Percentiles rank a stretch among this genome's conserved stretches.
Conservation (phyloP, 2,329 filamentous ascomycete genomes). For the Epichloe sibirici region DNA sequence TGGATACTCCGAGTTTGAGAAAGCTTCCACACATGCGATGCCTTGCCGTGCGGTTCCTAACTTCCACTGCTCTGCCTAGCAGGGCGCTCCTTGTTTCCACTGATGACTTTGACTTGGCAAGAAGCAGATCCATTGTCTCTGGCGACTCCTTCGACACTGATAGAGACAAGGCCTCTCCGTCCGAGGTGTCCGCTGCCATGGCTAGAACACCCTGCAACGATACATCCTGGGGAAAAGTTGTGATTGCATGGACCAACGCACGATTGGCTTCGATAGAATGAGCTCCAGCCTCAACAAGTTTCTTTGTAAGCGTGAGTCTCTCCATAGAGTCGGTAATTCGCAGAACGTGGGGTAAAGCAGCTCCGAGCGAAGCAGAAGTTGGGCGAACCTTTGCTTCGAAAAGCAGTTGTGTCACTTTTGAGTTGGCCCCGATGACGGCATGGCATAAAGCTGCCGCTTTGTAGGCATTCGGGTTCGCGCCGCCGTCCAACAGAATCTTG, state of each 20-base stretch:
- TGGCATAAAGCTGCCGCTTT: slow-evolving; percentile 38
- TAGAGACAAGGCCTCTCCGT: slow-evolving; percentile 35
- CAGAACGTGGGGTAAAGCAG: slow-evolving; percentile 39
- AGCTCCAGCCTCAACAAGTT: slow-evolving; percentile 37
- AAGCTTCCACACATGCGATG: slow-evolving; percentile 33
- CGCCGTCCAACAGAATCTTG: slow-evolving; percentile 33
- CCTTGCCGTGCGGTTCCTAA: slow-evolving; percentile 27
- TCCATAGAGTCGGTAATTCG: slow-evolving; percentile 38
- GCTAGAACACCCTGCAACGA: slow-evolving; percentile 34
- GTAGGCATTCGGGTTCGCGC: slow-evolving; percentile 42
- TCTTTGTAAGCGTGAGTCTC: slow-evolving; percentile 36
- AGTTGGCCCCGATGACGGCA: slow-evolving; percentile 34
- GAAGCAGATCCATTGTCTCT: slow-evolving; percentile 34
- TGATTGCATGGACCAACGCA: slow-evolving; percentile 39
- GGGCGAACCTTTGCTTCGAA: slow-evolving; percentile 26
- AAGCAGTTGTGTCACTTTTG: slow-evolving; percentile 35
- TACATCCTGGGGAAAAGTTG: slow-evolving; percentile 34
- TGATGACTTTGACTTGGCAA: slow-evolving; percentile 25
- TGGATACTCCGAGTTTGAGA: slow-evolving; percentile 32
- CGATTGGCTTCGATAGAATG: slow-evolving; percentile 35
- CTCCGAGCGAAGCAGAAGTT: slow-evolving; percentile 30
- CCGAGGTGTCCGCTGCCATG: slow-evolving; percentile 33
- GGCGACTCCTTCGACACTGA: slow-evolving; percentile 33
- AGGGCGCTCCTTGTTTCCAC: slow-evolving; percentile 25
- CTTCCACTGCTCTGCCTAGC: slow-evolving; percentile 30